Percentiles rank a stretch among this genome's conserved stretches.
phyloP scores from a whole-genome alignment of 805 yeast genomes.

The Kodamaea sagamina region DNA sequence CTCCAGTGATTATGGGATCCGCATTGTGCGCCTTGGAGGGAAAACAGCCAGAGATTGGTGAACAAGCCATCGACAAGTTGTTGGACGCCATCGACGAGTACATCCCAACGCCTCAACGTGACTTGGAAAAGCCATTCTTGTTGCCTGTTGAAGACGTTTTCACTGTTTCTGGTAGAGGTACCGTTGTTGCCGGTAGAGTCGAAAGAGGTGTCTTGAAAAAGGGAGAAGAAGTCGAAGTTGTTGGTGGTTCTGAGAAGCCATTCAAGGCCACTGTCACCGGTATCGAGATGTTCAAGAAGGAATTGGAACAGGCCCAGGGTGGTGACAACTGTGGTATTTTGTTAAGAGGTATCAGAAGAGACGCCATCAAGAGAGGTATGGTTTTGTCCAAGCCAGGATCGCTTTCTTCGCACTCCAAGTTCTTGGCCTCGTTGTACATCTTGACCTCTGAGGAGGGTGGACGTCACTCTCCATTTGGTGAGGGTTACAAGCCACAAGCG shows the following conservation, averaged over 20 bases:
- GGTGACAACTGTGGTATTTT: slow-evolving; percentile 99
- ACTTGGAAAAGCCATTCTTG: slow-evolving; percentile 92
- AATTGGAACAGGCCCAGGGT: slow-evolving; percentile 94
- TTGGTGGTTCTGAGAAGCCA: slow-evolving; percentile 85
- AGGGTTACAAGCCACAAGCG: slow-evolving; percentile 97
- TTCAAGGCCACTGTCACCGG: slow-evolving; percentile 95
- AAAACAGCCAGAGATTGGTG: slow-evolving; percentile 88
- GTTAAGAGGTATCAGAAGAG: slow-evolving; percentile 98
- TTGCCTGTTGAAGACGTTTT: slow-evolving; percentile 97
- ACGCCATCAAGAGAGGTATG: slow-evolving; percentile 96
- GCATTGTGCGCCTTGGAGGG: slow-evolving; percentile 95
- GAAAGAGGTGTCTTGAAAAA: slow-evolving; percentile 97
- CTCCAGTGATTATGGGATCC: slow-evolving; percentile 98
- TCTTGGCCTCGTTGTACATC: slow-evolving; percentile 90
- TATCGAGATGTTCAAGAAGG: slow-evolving; percentile 99
- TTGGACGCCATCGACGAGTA: slow-evolving; percentile 90
- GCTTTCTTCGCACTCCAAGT: slow-evolving; percentile 88
- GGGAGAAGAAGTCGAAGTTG: slow-evolving; percentile 98
- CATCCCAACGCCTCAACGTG: slow-evolving; percentile 97
- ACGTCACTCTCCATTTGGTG: slow-evolving; percentile 96
- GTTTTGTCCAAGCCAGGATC: slow-evolving; percentile 91
- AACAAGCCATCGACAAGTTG: slow-evolving; percentile 75
- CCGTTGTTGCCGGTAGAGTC: slow-evolving; percentile 98
- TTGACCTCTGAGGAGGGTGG: slow-evolving; percentile 98
- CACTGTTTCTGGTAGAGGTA: slow-evolving; percentile 99